These are phyloP conservation scores for Mollisia scopiformis DNA, from an alignment of 2,329 filamentous ascomycete species.

Conservation along the genomic window DNA sequence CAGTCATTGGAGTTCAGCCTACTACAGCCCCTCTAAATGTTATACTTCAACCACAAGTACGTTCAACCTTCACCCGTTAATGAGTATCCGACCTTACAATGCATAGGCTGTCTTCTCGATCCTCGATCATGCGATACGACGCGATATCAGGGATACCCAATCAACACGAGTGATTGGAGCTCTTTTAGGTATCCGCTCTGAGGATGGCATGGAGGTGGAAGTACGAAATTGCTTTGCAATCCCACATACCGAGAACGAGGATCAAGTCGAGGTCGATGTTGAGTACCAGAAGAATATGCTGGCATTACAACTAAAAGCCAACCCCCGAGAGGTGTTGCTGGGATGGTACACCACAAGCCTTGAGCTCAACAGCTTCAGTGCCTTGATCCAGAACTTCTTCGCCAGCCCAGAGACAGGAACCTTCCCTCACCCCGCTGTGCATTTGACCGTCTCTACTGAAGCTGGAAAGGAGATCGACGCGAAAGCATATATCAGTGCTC, in stretches of 20 bases:
- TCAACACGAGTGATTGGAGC: constrained; percentile 97
- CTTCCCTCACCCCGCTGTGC: constrained; percentile 95
- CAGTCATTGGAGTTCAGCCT: constrained; percentile 75
- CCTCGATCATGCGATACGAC: constrained; percentile 91
- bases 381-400: constrained; percentile 99
- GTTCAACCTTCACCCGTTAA: constrained; percentile 31
- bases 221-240: constrained; percentile 97
- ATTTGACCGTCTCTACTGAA: constrained; percentile 91
- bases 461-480: constrained; percentile 88
- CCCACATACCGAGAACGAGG: constrained; percentile 95
- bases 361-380: constrained; percentile 97
- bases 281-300: constrained; percentile 99
- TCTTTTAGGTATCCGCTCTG: constrained; percentile 87
- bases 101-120: constrained; percentile 71
- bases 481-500: constrained; percentile 91
- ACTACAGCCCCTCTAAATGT: constrained; percentile 92
- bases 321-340: constrained; percentile 90
- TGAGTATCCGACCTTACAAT: constrained; percentile 15
- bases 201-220: constrained; percentile 96
- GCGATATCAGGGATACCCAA: constrained; percentile 65
- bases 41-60: constrained; percentile 92
- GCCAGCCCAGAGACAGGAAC: constrained; percentile 95
- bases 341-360: constrained; percentile 98
- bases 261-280: constrained; percentile 99
- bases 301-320: constrained; percentile 88